phyloP scores from a whole-genome alignment of 441 rosid genomes.

The Gossypium lobatum region DNA sequence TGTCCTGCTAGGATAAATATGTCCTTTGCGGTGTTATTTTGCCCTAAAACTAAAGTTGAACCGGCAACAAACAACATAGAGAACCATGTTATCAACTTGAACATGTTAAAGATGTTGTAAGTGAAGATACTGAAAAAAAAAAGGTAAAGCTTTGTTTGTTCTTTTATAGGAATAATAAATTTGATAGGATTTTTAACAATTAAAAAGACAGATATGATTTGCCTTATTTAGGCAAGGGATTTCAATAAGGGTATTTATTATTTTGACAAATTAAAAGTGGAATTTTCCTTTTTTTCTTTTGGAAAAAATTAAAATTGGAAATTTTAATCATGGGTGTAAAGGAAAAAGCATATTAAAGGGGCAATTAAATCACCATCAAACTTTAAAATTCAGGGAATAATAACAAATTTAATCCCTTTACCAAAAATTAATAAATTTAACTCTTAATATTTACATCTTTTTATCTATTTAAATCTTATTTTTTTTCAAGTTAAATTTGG shows the following conservation, averaged over 20 bases:
- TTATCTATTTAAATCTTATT: too few species aligned
- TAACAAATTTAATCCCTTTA: too few species aligned
- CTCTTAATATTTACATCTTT: too few species aligned
- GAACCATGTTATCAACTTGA: neutral
- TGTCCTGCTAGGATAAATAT: constrained; percentile 75
- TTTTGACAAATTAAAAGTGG: too few species aligned
- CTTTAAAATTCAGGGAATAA: too few species aligned
- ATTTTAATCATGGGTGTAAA: too few species aligned
- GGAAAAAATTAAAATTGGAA: too few species aligned
- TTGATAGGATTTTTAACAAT: neutral
- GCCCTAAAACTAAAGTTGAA: neutral
- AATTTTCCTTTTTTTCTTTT: too few species aligned
- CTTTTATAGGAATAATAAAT: neutral
- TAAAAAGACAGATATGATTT: neutral
- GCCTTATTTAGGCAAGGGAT: neutral
- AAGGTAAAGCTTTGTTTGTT: neutral
- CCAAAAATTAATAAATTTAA: too few species aligned
- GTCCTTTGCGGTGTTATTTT: constrained; percentile 3
- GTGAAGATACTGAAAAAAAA: neutral
- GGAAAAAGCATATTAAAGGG: too few species aligned
- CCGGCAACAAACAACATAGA: neutral
- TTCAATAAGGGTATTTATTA: neutral
- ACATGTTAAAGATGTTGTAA: neutral
- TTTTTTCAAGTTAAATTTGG: too few species aligned
- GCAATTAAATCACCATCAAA: too few species aligned